Conservation (phyloP, 1,284 basidiomycete species). For the Boletus semigastroideus region DNA sequence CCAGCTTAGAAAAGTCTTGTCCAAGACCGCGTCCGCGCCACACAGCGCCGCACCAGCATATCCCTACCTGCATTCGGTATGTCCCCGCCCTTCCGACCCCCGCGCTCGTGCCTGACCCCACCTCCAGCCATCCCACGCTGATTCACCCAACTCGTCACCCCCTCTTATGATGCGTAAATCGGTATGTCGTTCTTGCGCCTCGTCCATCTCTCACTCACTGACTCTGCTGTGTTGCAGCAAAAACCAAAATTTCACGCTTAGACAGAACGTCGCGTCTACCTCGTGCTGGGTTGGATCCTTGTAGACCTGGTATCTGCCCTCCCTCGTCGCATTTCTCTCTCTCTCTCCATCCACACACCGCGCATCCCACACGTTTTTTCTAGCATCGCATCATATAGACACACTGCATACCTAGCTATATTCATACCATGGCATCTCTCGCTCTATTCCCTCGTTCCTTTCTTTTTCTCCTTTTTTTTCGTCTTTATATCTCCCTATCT, state of each 20-base stretch:
- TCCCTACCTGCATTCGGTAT: conserved; percentile 40
- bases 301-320: conserved; percentile 27
- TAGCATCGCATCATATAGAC: conserved; percentile 34
- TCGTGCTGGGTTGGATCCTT: conserved; percentile 10
- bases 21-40: conserved; percentile 42
- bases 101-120: conserved; percentile 7
- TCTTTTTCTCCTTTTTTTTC: neutral
- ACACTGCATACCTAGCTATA: conserved; percentile 36
- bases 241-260: conserved; percentile 36
- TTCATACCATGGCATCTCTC: conserved; percentile 36
- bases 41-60: conserved; percentile 31
- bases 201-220: neutral
- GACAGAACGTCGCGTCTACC: neutral
- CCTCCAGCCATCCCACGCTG: conserved; percentile 37
- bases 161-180: conserved; percentile 57
- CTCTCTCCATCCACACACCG: neutral
- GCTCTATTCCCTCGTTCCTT: neutral
- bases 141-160: conserved; percentile 39
- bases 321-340: conserved; percentile 9
- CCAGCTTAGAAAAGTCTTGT: conserved; percentile 51
- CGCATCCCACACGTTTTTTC: conserved; percentile 19
- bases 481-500: neutral
- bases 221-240: conserved; percentile 12
- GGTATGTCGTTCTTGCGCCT: conserved; percentile 36
- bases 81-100: conserved; percentile 15